Evolutionary conservation across 352 stramenopile species (phyloP), one percentile per base, ranked within the genome.

Genomic region (Globisporangium apiculatum): DNA sequence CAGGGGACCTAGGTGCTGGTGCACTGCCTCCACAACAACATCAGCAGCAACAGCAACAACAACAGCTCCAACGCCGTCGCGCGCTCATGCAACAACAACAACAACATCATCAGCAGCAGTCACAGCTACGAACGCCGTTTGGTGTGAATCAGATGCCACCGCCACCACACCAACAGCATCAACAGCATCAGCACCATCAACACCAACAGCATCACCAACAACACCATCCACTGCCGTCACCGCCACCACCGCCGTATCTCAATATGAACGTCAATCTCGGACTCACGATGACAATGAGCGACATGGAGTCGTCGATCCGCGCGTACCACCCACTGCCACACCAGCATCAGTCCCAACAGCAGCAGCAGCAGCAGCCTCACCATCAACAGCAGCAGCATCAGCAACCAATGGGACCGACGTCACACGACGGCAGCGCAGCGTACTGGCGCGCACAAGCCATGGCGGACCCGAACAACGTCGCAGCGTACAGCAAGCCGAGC

Each of bases 291-390:
- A 55, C 61, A 9, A 70, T 69, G 62, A 60, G 54, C 53, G 58
- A 55, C 57, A 69, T 71, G 63, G 65, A 71, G 54, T 41, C 62
- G 43, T 62, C 71, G 10, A 51, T 66, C 36, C 65, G 65, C 7
- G 67, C 53, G 43, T 75, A 65, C 56, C 60, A 52, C 18, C 67
- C 66, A 18, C 36, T 52, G 10, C 24, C 24, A 31, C 24, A 31
- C 24, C 24, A 31, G 24, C 24, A 31, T 31, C 24, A 31, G 24
- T 31, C 24, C 24, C 24, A 31, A 31, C 24, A 31, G 2, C 24
- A 31, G 24, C 24, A 31, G 3, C 47, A 64, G 4, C 68, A 51
- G 36, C 59, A 67, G 41, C 64, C 51, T 5, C 48, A 54, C 14
- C 53, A 68, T 7, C 50, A 67, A 35, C 56, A 57, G 40, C 69